phyloP scores from a whole-genome alignment of 2,329 filamentous ascomycete species.

The Arthrobotrys iridis region DNA sequence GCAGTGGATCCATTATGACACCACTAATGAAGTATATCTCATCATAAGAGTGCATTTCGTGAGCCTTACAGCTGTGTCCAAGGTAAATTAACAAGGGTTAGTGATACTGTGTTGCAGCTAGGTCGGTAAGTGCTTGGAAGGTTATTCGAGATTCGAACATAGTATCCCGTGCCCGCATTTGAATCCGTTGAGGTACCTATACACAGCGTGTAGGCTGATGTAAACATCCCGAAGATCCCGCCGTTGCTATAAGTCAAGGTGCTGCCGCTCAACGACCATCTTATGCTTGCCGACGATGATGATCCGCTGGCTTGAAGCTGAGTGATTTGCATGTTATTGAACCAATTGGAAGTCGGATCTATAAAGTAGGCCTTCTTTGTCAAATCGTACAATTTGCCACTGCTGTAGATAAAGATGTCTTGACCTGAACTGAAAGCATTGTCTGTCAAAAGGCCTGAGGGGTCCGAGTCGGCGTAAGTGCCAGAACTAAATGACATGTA shows the following conservation, averaged over 20 bases:
- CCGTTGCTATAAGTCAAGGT: neutral
- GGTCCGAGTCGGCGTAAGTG: neutral
- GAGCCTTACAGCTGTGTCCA: neutral
- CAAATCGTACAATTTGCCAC: neutral
- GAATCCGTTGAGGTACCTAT: neutral
- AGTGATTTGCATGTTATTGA: neutral
- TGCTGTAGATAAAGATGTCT: neutral
- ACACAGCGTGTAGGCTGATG: neutral
- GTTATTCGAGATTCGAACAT: neutral
- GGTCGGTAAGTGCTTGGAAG: neutral
- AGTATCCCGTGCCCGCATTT: constrained; percentile 1
- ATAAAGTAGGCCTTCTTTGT: neutral
- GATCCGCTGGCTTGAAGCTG: neutral
- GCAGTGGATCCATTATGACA: neutral
- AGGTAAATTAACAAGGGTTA: neutral
- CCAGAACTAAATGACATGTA: constrained; percentile 8
- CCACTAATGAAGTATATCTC: too few species aligned
- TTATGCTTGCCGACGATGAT: neutral
- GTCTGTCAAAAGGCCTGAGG: neutral
- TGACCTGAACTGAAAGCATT: neutral
- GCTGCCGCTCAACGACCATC: constrained; percentile 1
- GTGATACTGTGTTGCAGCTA: neutral
- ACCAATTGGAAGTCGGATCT: neutral
- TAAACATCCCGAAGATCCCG: neutral
- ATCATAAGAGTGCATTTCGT: too few species aligned